Evolutionary conservation across 768 basidiomycete genomes (phyloP), one percentile per base, ranked within the genome.

Genomic region (Chalciporus chontae): DNA sequence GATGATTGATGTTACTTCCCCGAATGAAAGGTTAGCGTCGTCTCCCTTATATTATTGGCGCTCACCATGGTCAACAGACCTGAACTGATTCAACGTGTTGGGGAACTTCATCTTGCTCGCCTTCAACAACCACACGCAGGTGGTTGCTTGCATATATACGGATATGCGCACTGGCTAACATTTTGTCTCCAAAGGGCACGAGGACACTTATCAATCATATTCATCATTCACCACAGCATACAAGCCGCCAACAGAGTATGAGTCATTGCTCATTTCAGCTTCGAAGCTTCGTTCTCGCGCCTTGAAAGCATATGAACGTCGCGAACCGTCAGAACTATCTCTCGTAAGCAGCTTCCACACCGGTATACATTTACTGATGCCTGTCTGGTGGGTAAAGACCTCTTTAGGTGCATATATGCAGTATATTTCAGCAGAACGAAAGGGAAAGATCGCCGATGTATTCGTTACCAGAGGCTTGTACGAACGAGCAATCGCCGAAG

Each of bases 211-310:
- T 48, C 84, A 90, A 59, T 75, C 80, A 2, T 98, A 95, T 65
- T 96, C 94, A 0, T 79, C 85, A 0, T 96, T 97, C 70, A 90
- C 91, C 14, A 90, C 92, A 1, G 78, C 80, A 47, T 78, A 87
- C 66, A 80, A 84, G 58, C 80, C 87, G 13, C 73, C 84, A 0
- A 70, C 77, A n/a, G 77, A 85, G 38, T 98, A 98, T 62, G 93
- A 95, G 61, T 58, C 72, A 0, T 69, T 85, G 7, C 79, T 97
- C 21, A 77, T 95, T 15, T 67, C 79, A 1, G 93, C 92, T 3
- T 91, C 91, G 14, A 87, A 88, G 66, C 66, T 80, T 27, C 82
- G 85, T 14, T 71, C 77, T 8, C 75, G 75, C 39, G 81, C 84
- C 1, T 73, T 77, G 44, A 83, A 81, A 45, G 72, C 78, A 48